These are phyloP conservation scores for Solanum pimpinellifolium DNA, from an alignment of 257 asterid genomes.

Conservation along the genomic window DNA sequence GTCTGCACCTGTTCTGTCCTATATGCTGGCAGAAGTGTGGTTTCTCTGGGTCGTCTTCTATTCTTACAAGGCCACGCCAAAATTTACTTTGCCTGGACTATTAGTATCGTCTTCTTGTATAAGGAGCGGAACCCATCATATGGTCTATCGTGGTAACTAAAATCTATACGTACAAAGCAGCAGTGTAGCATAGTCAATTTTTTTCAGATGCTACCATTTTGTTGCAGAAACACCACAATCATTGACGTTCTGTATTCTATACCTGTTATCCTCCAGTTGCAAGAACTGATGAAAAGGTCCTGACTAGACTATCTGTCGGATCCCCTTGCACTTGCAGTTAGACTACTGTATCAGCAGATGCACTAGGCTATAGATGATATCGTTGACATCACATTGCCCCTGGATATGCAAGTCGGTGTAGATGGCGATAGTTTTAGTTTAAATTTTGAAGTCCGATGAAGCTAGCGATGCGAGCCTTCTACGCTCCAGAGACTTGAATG, in stretches of 20 bases:
- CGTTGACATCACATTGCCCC: neutral
- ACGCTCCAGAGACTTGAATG: too few species aligned
- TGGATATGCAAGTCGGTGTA: neutral
- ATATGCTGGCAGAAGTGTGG: neutral
- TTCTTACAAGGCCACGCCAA: neutral
- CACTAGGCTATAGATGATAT: neutral
- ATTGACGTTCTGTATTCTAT: neutral
- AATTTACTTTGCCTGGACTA: neutral
- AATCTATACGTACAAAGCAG: neutral
- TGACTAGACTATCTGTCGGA: neutral
- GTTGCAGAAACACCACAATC: neutral
- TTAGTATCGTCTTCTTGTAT: neutral
- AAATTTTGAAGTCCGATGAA: neutral
- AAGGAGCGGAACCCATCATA: neutral
- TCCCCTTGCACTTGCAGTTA: neutral
- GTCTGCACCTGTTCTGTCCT: neutral
- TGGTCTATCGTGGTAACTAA: neutral
- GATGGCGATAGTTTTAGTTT: neutral
- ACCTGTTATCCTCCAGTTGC: neutral
- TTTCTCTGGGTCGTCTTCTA: neutral
- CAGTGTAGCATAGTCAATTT: neutral
- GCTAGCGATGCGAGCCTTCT: too few species aligned
- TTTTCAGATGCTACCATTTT: neutral
- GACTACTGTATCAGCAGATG: neutral
- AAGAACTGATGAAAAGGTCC: neutral